Base-by-base conservation (phyloP, 208 protist genomes). In the Wallacemonas rigidus region DNA sequence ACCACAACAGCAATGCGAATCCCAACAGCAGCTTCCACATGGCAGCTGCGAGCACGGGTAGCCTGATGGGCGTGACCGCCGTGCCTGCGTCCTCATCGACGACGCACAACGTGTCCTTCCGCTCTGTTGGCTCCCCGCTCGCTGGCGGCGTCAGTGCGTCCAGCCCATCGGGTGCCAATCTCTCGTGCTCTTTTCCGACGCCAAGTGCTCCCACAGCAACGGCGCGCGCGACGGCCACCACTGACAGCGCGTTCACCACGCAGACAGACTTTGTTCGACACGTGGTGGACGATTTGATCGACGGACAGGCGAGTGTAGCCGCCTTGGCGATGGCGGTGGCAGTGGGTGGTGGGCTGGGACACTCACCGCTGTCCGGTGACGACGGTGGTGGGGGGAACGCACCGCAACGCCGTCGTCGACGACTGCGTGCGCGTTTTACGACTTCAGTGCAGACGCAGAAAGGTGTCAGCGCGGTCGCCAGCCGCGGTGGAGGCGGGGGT, bases 371-470 rank as follows among this genome's bases (percentile, higher is more conserved):
- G 50, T 44, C 54, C 36, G 68, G 9, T 12, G 68, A 56, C 44
- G 65, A 65, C 26, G 69, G 56, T 44, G 17, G 12, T 9, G 35
- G 4, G 26, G 26, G 26, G 26, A 26, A 26, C 26, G 26, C 0
- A 26, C 26, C 26, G 26, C 36, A 57, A 7, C 39, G 41, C 43
- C 40, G 48, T 50, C 60, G 56, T 11, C 43, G 47, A 2, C 56
- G 50, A 3, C 72, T 53, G 41, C 64, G 53, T 6, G 72, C 67
- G 53, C 54, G 69, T 9, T 69, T 57, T 36, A 53, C 72, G 17
- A 69, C 77, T 36, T 63, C 63, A 11, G 77, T 82, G 57, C 72
- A 67, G 8, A 71, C 73, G 15, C 69, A 72, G 60, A 65, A 65
- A 17, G 60, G 67, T 60, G 38, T 62, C 14, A 41, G 72, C 17